Conservation (phyloP, 192 early-diverging fungal genomes). For the Gryganskiella cystojenkinii region DNA sequence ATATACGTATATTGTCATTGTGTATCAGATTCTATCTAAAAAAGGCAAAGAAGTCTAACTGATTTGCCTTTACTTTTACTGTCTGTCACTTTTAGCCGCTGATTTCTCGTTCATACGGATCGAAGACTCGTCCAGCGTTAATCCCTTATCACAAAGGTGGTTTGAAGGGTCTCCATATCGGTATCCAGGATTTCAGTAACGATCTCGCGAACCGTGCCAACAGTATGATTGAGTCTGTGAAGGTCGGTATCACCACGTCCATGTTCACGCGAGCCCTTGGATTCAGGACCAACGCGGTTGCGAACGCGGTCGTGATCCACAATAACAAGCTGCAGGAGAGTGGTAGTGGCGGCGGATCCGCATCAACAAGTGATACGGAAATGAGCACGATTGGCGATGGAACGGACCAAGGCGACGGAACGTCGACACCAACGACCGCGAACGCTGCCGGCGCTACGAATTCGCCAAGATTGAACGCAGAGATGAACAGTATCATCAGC, state of each 20-base stretch:
- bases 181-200: slow-evolving; percentile 73
- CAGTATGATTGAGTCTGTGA: slow-evolving; percentile 71
- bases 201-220: slow-evolving; percentile 74
- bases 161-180: slow-evolving; percentile 73
- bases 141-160: slow-evolving; percentile 89
- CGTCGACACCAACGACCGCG: neutral
- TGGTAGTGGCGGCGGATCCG: slow-evolving; percentile 6
- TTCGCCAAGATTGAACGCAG: slow-evolving; percentile 14
- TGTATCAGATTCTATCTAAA: neutral
- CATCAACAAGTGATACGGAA: slow-evolving; percentile 17
- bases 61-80: too few relatives aligned
- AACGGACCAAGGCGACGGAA: slow-evolving; percentile 6
- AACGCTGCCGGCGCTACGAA: slow-evolving; percentile 3
- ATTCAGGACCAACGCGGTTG: slow-evolving; percentile 34
- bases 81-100: slow-evolving; percentile 78
- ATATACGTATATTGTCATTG: neutral
- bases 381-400: slow-evolving; percentile 21
- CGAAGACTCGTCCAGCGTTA: slow-evolving; percentile 71
- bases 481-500: slow-evolving; percentile 27
- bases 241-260: slow-evolving; percentile 67
- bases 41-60: too few relatives aligned
- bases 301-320: slow-evolving; percentile 30
- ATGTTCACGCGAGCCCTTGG: slow-evolving; percentile 61
- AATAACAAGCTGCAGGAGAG: slow-evolving; percentile 15
- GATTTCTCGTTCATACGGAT: slow-evolving; percentile 66